phyloP scores from a whole-genome alignment of 2,329 filamentous ascomycete genomes.

The Colletotrichum noveboracense region DNA sequence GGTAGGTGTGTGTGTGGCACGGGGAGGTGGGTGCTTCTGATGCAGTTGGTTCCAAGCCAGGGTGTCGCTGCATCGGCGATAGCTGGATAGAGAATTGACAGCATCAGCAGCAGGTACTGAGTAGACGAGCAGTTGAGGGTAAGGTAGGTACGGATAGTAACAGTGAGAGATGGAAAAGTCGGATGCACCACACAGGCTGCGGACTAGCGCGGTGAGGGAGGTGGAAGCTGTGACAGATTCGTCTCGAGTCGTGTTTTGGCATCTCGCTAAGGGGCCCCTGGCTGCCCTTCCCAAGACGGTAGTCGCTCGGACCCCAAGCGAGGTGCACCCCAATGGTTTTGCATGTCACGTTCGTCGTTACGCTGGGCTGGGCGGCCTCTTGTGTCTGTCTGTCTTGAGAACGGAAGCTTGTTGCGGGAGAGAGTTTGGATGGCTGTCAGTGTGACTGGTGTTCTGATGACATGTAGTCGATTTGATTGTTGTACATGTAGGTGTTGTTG shows the following conservation, averaged over 20 bases:
- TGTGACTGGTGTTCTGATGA: neutral
- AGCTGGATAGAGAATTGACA: neutral
- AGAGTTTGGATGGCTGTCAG: neutral
- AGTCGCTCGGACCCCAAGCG: conserved; percentile 4
- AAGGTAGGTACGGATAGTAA: neutral
- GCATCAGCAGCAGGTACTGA: neutral
- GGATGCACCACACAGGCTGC: neutral
- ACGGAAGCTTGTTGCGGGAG: neutral
- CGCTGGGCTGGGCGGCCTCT: neutral
- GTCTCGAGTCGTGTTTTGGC: conserved; percentile 57
- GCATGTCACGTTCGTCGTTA: neutral
- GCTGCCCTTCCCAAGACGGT: conserved; percentile 3
- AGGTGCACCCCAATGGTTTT: neutral
- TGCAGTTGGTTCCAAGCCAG: neutral
- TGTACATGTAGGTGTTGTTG: neutral
- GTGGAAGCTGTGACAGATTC: conserved; percentile 47
- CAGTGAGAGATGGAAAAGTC: neutral
- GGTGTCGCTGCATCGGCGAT: neutral
- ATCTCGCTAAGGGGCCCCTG: conserved; percentile 23
- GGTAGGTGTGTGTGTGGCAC: neutral
- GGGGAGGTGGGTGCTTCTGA: neutral
- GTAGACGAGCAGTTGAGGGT: neutral
- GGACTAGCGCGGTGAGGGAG: neutral
- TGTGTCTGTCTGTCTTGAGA: neutral
- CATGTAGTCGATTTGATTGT: neutral